Evolutionary conservation across 2,329 filamentous ascomycete species (phyloP), one percentile per base, ranked within the genome.

Genomic region (Fonsecaea monophora): DNA sequence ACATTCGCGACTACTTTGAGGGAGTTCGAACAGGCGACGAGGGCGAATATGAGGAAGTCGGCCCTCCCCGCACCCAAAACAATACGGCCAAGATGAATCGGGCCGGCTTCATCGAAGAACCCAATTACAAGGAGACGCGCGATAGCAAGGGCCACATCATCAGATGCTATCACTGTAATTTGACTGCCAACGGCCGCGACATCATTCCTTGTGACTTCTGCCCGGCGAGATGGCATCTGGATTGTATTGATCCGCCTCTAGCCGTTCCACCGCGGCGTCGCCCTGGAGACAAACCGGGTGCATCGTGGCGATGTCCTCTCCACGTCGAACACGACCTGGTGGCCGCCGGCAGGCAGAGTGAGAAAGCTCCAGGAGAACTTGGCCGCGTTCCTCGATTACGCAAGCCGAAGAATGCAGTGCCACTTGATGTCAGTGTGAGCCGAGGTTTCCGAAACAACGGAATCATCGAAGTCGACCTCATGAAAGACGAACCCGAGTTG

Each of bases 191-290:
- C 62, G 81, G 81, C 69, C 87, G 90, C 32, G 87, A 90, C 71
- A 93, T 98, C 73, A 90, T 97, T 72, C 88, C 90, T 54, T 99
- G 94, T 81, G 93, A 93, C 78, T 87, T 86, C 74, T 99, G 94
- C 79, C 84, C 87, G 12, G 85, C 92, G 38, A 86, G 89, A 75
- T 99, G 94, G 91, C 95, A 99, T 80, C 83, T 97, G 60, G 94
- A 98, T 78, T 99, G 95, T 79, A 82, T 96, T 15, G 89, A 96
- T 75, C 92, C 92, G 34, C 94, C 94, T 38, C 81, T 94, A 75
- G 88, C 93, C 38, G 88, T 91, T 63, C 91, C 92, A 45, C 94
- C 94, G 10, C 85, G 88, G 62, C 80, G 82, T 66, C 77, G 76
- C 53, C 70, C 69, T 64, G 76, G 70, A 76, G 82, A 82, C 71